Conservation (phyloP, 805 yeast species). For the Spathaspora arborariae region DNA sequence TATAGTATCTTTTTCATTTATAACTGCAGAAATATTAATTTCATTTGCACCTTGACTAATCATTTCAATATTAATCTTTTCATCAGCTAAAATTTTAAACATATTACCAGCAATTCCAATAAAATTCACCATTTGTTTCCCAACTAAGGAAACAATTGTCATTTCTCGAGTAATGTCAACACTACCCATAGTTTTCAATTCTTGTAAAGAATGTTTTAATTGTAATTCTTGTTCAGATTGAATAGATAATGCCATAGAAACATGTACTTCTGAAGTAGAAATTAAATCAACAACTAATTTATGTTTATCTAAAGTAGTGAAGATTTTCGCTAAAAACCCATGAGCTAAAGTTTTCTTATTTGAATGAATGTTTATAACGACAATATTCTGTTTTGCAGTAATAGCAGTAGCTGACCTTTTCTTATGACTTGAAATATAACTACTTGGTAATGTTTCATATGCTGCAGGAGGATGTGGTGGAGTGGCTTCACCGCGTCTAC, state of each 20-base stretch:
- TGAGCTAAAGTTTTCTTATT: slow-evolving; percentile 90
- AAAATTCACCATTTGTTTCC: slow-evolving; percentile 94
- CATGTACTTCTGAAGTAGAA: slow-evolving; percentile 96
- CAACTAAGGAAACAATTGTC: slow-evolving; percentile 92
- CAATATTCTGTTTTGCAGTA: slow-evolving; percentile 89
- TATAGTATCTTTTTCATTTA: slow-evolving; percentile 74
- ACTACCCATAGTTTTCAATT: slow-evolving; percentile 75
- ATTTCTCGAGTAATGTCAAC: slow-evolving; percentile 85
- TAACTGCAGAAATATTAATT: slow-evolving; percentile 93
- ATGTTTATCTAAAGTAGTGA: slow-evolving; percentile 78
- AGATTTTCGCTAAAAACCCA: slow-evolving; percentile 90
- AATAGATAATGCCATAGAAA: slow-evolving; percentile 93
- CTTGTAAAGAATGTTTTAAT: slow-evolving; percentile 70
- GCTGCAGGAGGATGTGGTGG: slow-evolving; percentile 95
- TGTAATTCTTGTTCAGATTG: slow-evolving; percentile 60
- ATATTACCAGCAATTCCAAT: slow-evolving; percentile 97
- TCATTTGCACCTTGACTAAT: slow-evolving; percentile 98
- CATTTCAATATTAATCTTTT: slow-evolving; percentile 93
- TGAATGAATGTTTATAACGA: slow-evolving; percentile 89
- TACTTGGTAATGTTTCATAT: slow-evolving; percentile 42
- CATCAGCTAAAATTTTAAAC: slow-evolving; percentile 92
- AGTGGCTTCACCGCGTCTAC: slow-evolving; percentile 79
- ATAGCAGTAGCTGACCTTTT: slow-evolving; percentile 88
- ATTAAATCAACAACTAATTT: slow-evolving; percentile 90
- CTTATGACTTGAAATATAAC: slow-evolving; percentile 38